Conservation (phyloP, 2,329 filamentous ascomycete species). For the Arachnomyces sp. region DNA sequence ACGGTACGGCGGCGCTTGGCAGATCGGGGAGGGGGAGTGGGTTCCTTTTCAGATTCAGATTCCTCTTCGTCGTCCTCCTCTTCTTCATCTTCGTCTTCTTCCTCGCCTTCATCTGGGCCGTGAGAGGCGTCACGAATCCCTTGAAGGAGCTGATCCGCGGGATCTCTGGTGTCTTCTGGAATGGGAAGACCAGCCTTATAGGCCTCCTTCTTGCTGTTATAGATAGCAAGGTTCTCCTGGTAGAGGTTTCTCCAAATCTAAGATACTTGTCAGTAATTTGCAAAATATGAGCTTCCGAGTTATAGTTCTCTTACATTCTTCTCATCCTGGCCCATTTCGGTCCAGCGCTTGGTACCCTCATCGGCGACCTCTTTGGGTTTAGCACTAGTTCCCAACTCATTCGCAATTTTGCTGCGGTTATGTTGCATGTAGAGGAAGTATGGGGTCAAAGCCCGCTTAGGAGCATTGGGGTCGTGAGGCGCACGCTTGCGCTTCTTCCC, state of each 20-base stretch:
- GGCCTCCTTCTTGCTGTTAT: conserved; percentile 47
- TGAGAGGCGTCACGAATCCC: conserved; percentile 30
- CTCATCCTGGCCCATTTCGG: conserved; percentile 64
- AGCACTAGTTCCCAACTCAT: conserved; percentile 65
- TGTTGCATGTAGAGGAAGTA: conserved; percentile 94
- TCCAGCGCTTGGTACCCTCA: conserved; percentile 82
- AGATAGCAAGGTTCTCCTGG: conserved; percentile 48
- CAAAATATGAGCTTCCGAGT: conserved; percentile 5
- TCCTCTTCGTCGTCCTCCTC: conserved; percentile 26
- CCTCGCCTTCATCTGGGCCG: conserved; percentile 26
- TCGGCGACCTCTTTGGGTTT: conserved; percentile 82
- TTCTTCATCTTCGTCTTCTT: conserved; percentile 22
- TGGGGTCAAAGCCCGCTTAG: conserved; percentile 86
- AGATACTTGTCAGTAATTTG: conserved; percentile 1
- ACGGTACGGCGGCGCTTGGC: conserved; percentile 37
- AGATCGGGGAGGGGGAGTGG: conserved; percentile 34
- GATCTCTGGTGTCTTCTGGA: conserved; percentile 36
- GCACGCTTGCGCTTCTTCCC: conserved; percentile 89
- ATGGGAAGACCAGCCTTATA: conserved; percentile 49
- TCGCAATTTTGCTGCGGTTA: conserved; percentile 73
- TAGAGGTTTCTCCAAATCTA: conserved; percentile 53
- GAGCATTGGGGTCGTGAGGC: conserved; percentile 82
- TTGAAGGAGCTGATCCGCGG: conserved; percentile 35
- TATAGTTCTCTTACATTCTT: conserved; percentile 50
- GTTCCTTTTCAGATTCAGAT: conserved; percentile 33